Evolutionary conservation across 768 basidiomycete genomes (phyloP).

Genomic region (Collybiopsis confluens): DNA sequence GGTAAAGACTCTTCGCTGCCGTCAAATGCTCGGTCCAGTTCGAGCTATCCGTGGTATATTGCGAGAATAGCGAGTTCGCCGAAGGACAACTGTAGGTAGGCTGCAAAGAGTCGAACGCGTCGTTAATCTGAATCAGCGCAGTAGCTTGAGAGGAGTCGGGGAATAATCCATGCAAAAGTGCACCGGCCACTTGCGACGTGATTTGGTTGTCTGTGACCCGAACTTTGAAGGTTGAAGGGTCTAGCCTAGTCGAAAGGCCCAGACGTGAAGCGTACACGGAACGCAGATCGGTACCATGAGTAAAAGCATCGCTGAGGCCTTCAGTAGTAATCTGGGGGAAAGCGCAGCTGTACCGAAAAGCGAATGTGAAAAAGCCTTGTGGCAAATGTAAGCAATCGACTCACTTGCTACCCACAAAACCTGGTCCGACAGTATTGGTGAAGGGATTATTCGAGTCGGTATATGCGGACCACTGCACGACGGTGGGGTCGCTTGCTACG

Average conservation of each 20-base stretch:
- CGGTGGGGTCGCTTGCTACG: too few relatives aligned
- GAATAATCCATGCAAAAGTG: too few relatives aligned
- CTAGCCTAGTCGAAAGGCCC: slow-evolving; percentile 26
- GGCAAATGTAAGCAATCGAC: too few relatives aligned
- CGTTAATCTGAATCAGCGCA: slow-evolving; percentile 34
- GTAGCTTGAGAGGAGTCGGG: slow-evolving; percentile 21
- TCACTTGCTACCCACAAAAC: too few relatives aligned
- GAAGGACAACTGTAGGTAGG: slow-evolving; percentile 39
- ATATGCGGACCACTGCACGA: too few relatives aligned
- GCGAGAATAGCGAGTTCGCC: slow-evolving; percentile 26
- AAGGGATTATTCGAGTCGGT: too few relatives aligned
- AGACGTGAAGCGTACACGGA: slow-evolving; percentile 39
- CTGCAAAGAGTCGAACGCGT: slow-evolving; percentile 42
- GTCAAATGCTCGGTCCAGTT: slow-evolving; percentile 41
- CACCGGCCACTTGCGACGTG: too few relatives aligned
- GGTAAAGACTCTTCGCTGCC: slow-evolving; percentile 33
- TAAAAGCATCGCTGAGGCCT: slow-evolving; percentile 39
- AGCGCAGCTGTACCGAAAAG: slow-evolving; percentile 36
- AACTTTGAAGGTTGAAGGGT: slow-evolving; percentile 15
- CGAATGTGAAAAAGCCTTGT: too few relatives aligned
- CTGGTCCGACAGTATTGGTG: too few relatives aligned
- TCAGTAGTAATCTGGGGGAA: slow-evolving; percentile 47
- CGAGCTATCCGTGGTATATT: slow-evolving; percentile 27
- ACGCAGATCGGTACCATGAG: slow-evolving; percentile 43
- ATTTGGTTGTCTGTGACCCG: too few relatives aligned